A percentile compares a stretch with the other conserved stretches of the same genome.
phyloP scores from a whole-genome alignment of 768 basidiomycete species.

The Rhizopogon vinicolor region DNA sequence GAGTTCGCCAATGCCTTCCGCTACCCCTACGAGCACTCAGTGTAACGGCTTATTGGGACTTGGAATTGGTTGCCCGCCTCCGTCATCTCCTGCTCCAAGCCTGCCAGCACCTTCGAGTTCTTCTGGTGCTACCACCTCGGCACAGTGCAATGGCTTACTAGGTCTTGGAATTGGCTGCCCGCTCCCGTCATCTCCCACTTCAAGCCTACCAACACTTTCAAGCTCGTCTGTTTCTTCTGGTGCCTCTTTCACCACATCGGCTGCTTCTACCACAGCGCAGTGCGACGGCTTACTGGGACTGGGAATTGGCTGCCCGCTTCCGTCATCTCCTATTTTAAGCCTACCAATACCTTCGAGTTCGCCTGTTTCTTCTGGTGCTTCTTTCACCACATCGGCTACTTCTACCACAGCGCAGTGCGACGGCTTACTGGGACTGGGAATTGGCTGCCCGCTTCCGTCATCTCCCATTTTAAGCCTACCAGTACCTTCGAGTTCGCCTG shows the following conservation, averaged over 20 bases:
- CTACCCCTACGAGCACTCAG: neutral
- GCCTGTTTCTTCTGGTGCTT: neutral
- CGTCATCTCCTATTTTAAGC: conserved; percentile 6
- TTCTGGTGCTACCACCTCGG: neutral
- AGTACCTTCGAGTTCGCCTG: neutral
- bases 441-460: conserved; percentile 6
- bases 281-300: conserved; percentile 12
- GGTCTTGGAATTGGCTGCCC: conserved; percentile 10
- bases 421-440: conserved; percentile 8
- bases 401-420: conserved; percentile 7
- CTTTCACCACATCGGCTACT: neutral
- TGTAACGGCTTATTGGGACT: conserved; percentile 12
- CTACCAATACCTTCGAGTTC: neutral
- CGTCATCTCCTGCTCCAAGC: conserved; percentile 6
- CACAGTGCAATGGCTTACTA: conserved; percentile 9
- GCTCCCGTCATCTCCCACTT: conserved; percentile 2
- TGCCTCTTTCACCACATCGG: neutral
- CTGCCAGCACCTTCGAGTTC: neutral
- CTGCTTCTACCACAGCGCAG: conserved; percentile 2
- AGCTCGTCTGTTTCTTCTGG: conserved; percentile 1
- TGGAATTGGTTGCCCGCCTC: conserved; percentile 5
- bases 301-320: conserved; percentile 4
- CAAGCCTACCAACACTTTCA: conserved; percentile 2
- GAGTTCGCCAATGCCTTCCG: neutral
- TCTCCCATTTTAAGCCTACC: conserved; percentile 6